Base-by-base conservation (phyloP, 805 yeast species). In the Starmerella asiatica region DNA sequence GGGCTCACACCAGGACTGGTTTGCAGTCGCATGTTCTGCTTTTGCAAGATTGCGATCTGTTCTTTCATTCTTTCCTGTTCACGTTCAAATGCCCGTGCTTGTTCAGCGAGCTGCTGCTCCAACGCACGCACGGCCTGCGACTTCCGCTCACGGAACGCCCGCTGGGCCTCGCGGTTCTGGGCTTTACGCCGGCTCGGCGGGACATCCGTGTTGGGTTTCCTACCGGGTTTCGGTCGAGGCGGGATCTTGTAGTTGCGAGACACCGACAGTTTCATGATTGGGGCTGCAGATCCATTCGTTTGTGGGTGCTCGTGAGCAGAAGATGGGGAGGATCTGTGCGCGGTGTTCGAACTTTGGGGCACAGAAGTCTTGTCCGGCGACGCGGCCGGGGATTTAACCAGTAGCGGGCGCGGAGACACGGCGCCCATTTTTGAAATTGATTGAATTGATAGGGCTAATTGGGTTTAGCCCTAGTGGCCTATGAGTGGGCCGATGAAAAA, bases 21-120 rank as follows among this genome's bases (percentile, higher is more conserved):
- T 19, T 30, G 34, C 29, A 29, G 28, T 6, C 18, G 32, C 20
- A 7, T 47, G 51, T 74, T 83, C 50, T 69, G 71, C 37, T 74
- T 86, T 58, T 79, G 88, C 38, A 76, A 68, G 52, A 71, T 80
- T 55, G 69, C 62, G 41, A 79, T 66, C 58, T 73, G 75, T 37
- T 69, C 71, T 56, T 83, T 94, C 39, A 86, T 64, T 55, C 80
- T 93, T 43, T 24, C 80, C 79, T 16, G 94, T 93, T 51, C 93
- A 64, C 48, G 94, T 68, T 51, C 54, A 33, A 51, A 51, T 33
- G 57, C 84, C 93, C 48, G 95, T 64, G 62, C 83, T 82, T 2
- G 96, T 93, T 42, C 94, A 56, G 64, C 86, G 93, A 18, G 95
- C 94, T 85, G 85, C 58, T 81, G 71, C 56, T 86, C 97, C 38